phyloP scores from a whole-genome alignment of 306 rosid species.

The Mimosa pudica region DNA sequence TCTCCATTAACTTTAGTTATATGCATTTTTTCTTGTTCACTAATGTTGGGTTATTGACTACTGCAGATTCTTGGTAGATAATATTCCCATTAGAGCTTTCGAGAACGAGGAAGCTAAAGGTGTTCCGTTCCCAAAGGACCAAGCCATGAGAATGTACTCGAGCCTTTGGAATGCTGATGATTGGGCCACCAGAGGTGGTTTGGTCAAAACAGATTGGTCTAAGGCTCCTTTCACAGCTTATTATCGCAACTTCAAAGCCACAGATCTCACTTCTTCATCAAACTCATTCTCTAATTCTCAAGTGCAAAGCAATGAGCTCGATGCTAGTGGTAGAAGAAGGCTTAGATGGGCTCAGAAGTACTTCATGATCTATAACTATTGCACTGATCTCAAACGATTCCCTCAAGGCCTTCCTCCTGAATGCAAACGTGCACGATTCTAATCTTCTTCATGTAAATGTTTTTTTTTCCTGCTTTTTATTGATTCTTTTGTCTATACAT shows the following conservation, averaged over 20 bases:
- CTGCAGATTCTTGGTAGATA: background rate
- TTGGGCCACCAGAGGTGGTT: conserved; percentile 87
- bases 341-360: conserved; percentile 56
- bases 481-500: background rate
- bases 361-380: conserved; percentile 54
- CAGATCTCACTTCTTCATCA: background rate
- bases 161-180: conserved; percentile 80
- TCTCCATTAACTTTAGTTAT: too few relatives aligned
- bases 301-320: conserved; percentile 37
- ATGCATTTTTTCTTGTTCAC: background rate
- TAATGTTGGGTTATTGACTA: background rate
- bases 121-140: conserved; percentile 62
- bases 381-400: conserved; percentile 49
- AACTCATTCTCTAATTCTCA: conserved; percentile 30
- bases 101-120: conserved; percentile 60
- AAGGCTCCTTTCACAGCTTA: conserved; percentile 70
- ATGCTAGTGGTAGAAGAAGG: conserved; percentile 49
- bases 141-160: conserved; percentile 66
- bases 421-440: conserved; percentile 39
- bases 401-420: conserved; percentile 58
- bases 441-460: background rate
- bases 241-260: conserved; percentile 48
- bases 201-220: conserved; percentile 72
- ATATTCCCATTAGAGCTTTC: conserved; percentile 64
- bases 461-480: background rate